Conservation (phyloP, 345 rosid species). For the Pistacia vera region DNA sequence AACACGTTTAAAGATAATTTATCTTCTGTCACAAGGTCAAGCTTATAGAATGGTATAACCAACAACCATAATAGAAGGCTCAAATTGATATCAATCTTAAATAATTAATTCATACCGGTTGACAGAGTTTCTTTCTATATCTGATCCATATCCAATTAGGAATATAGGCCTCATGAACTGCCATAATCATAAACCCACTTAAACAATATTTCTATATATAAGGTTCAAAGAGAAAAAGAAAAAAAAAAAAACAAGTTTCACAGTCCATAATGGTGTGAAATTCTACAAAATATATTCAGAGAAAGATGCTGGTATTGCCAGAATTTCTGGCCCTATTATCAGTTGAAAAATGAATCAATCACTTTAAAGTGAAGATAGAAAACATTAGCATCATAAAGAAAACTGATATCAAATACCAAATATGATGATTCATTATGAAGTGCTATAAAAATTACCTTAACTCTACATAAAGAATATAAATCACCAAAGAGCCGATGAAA, state of each 20-base stretch:
- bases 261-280: not conserved
- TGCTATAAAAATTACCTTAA: slow-evolving; percentile 57
- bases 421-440: not conserved
- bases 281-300: slow-evolving; percentile 2
- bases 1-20: slow-evolving; percentile 1
- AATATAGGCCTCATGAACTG: slow-evolving; percentile 98
- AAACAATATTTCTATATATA: slow-evolving; percentile 1
- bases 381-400: not conserved
- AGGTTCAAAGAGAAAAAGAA: not conserved
- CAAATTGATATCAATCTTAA: not conserved
- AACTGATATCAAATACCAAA: not conserved
- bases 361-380: not conserved
- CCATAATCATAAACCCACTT: slow-evolving; percentile 35
- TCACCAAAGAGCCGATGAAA: slow-evolving; percentile 92
- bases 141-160: slow-evolving; percentile 84
- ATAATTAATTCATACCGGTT: slow-evolving; percentile 61
- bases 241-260: not conserved
- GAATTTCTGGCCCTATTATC: not conserved
- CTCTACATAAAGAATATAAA: slow-evolving; percentile 89
- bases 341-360: slow-evolving; percentile 4
- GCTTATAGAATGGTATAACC: not conserved
- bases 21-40: not conserved
- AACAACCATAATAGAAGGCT: slow-evolving; percentile 9
- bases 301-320: not conserved
- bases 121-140: slow-evolving; percentile 90